phyloP scores from a whole-genome alignment of 441 rosid genomes.

The Pelargonium fulgidum region DNA sequence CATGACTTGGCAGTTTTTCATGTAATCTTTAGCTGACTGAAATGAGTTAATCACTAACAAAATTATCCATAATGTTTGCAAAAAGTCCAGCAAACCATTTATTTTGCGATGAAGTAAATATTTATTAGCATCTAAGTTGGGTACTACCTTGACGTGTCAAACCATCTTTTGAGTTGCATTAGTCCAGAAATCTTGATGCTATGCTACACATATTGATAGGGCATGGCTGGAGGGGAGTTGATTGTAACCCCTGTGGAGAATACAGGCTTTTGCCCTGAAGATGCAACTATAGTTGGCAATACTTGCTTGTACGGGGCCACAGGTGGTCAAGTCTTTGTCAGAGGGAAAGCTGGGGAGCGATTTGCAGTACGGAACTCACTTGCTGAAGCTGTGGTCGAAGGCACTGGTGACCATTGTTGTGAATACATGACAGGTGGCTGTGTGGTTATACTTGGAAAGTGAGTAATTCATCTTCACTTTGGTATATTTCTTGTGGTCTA shows the following conservation, averaged over 20 bases:
- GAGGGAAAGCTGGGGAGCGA: slow-evolving; percentile 95
- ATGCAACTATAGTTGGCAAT: slow-evolving; percentile 87
- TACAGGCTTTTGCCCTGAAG: slow-evolving; percentile 75
- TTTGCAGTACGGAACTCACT: slow-evolving; percentile 97
- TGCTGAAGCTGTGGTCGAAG: slow-evolving; percentile 94
- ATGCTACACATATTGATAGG: slow-evolving; percentile 36
- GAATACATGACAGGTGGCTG: slow-evolving; percentile 99
- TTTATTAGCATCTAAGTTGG: background rate
- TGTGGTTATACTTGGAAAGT: slow-evolving; percentile 94
- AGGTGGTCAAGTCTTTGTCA: slow-evolving; percentile 83
- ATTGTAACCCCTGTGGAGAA: slow-evolving; percentile 67
- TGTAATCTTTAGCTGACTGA: background rate
- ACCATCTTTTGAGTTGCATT: background rate
- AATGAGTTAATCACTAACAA: background rate
- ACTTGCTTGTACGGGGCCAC: slow-evolving; percentile 97
- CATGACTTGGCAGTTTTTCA: background rate
- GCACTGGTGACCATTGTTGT: slow-evolving; percentile 90
- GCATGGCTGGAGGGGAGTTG: slow-evolving; percentile 98
- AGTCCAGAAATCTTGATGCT: slow-evolving; percentile 21
- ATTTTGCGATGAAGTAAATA: background rate
- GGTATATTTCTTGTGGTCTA: slow-evolving; percentile 7
- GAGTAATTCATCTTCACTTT: slow-evolving; percentile 30
- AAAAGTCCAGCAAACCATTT: background rate
- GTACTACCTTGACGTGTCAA: background rate
- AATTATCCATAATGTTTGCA: background rate